Conservation (phyloP, 306 rosid genomes). For the Carpinus viminea region DNA sequence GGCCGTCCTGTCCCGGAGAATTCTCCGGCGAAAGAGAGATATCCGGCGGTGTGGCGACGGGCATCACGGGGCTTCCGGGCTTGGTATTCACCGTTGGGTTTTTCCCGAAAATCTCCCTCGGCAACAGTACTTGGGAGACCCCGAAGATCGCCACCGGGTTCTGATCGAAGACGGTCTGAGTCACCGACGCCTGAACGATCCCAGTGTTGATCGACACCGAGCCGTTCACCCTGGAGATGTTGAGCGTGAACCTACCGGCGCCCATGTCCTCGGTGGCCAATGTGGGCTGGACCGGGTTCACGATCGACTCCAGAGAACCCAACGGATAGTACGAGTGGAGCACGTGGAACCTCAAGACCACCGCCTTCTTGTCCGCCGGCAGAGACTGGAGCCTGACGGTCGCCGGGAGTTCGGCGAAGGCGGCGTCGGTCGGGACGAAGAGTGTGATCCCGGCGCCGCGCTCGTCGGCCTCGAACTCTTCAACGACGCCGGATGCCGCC, state of each 20-base stretch:
- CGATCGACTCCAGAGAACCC: conserved; percentile 82
- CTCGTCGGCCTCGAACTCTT: conserved; percentile 87
- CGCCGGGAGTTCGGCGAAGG: conserved; percentile 69
- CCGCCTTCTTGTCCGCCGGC: conserved; percentile 79
- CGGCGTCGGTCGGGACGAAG: conserved; percentile 76
- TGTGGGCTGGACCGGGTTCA: conserved; percentile 96
- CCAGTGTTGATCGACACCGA: conserved; percentile 82
- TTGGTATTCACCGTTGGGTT: conserved; percentile 37
- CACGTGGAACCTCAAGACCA: conserved; percentile 78
- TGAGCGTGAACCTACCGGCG: conserved; percentile 83
- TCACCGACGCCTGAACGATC: conserved; percentile 69
- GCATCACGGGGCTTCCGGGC: conserved; percentile 33
- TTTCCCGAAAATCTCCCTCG: conserved; percentile 77
- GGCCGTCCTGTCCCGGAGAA: conserved; percentile 43
- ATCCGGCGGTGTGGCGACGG: conserved; percentile 55
- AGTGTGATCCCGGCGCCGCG: conserved; percentile 96
- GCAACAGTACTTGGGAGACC: conserved; percentile 78
- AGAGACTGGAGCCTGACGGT: conserved; percentile 69
- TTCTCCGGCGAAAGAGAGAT: conserved; percentile 54
- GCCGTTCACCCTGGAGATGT: conserved; percentile 76
- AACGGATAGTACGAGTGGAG: conserved; percentile 88
- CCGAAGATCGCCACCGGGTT: conserved; percentile 95
- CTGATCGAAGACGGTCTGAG: conserved; percentile 90
- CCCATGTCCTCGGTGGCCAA: conserved; percentile 90
- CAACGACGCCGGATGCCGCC: conserved; percentile 78